phyloP scores from a whole-genome alignment of 108 stramenopile genomes.

The Pseudonitzschia multiseries region DNA sequence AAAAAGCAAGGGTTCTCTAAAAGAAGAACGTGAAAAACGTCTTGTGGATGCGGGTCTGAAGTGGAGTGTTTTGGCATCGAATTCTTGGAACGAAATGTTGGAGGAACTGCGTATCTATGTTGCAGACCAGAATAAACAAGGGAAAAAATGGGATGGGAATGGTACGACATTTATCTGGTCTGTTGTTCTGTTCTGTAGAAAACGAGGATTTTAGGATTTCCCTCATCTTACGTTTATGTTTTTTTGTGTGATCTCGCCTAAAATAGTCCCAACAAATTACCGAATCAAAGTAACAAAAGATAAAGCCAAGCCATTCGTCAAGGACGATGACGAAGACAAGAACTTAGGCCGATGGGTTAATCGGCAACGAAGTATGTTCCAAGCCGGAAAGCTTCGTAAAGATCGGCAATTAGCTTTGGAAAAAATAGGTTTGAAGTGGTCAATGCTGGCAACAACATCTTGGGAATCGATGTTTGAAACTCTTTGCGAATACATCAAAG shows the following conservation, averaged over 20 bases:
- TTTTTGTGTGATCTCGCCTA: slow-evolving; percentile 18
- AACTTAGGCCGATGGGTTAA: slow-evolving; percentile 89
- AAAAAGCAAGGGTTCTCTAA: slow-evolving; percentile 76
- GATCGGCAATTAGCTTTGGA: slow-evolving; percentile 78
- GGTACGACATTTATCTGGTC: slow-evolving; percentile 17
- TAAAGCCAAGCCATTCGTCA: slow-evolving; percentile 30
- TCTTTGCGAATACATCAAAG: slow-evolving; percentile 62
- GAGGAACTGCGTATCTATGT: slow-evolving; percentile 80
- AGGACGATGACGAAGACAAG: slow-evolving; percentile 58
- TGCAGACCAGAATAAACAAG: slow-evolving; percentile 55
- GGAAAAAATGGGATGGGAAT: slow-evolving; percentile 58
- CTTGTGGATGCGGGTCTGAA: slow-evolving; percentile 81
- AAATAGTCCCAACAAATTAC: slow-evolving; percentile 76
- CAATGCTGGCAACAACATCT: slow-evolving; percentile 77
- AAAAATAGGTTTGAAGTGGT: slow-evolving; percentile 83
- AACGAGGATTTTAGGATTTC: background rate
- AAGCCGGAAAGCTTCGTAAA: slow-evolving; percentile 77
- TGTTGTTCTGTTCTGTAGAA: background rate
- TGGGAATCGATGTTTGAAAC: slow-evolving; percentile 84
- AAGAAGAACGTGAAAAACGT: slow-evolving; percentile 73
- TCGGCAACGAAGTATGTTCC: slow-evolving; percentile 81
- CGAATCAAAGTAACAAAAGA: slow-evolving; percentile 54
- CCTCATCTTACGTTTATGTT: background rate
- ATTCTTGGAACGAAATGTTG: slow-evolving; percentile 85
- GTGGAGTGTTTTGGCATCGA: slow-evolving; percentile 89